These are phyloP conservation scores for Arabidopsis arenosa DNA, from an alignment of 345 rosid species.

Conservation along the genomic window DNA sequence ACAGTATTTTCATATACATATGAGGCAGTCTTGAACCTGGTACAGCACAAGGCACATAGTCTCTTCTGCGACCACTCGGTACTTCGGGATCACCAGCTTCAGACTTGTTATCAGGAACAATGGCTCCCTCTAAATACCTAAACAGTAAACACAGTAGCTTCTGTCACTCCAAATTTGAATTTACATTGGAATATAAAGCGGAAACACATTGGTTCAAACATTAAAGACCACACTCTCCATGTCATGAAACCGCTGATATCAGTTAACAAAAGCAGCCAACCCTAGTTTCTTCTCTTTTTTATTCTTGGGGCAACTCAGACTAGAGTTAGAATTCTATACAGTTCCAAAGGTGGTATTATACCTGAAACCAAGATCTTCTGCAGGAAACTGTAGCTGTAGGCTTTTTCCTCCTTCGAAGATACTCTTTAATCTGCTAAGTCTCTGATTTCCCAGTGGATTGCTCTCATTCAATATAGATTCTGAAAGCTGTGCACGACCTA, in stretches of 20 bases:
- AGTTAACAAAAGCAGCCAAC: constrained; percentile 11
- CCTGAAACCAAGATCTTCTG: constrained; percentile 99
- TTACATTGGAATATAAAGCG: neutral
- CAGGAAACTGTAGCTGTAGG: constrained; percentile 96
- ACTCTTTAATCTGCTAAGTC: constrained; percentile 70
- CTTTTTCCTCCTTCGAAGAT: constrained; percentile 91
- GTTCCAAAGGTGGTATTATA: constrained; percentile 40
- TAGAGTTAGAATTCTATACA: constrained; percentile 8
- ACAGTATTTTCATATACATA: constrained; percentile 60
- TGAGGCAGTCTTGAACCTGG: constrained; percentile 95
- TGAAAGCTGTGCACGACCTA: constrained; percentile 93
- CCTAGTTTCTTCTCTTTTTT: neutral
- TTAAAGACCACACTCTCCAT: neutral
- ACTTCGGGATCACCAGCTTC: constrained; percentile 39
- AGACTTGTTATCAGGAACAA: constrained; percentile 58
- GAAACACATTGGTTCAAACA: constrained; percentile 21
- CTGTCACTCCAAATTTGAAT: constrained; percentile 9
- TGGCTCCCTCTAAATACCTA: constrained; percentile 86
- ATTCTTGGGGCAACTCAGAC: neutral
- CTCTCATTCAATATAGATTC: constrained; percentile 69
- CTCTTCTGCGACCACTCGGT: constrained; percentile 80
- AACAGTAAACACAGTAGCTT: constrained; percentile 22
- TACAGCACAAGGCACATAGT: constrained; percentile 75
- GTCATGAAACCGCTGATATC: neutral
- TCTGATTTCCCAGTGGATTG: constrained; percentile 77